Percentiles rank a stretch among this genome's conserved stretches.
phyloP scores from a whole-genome alignment of 169 alveolate genomes.

The Plasmodium coatneyi region DNA sequence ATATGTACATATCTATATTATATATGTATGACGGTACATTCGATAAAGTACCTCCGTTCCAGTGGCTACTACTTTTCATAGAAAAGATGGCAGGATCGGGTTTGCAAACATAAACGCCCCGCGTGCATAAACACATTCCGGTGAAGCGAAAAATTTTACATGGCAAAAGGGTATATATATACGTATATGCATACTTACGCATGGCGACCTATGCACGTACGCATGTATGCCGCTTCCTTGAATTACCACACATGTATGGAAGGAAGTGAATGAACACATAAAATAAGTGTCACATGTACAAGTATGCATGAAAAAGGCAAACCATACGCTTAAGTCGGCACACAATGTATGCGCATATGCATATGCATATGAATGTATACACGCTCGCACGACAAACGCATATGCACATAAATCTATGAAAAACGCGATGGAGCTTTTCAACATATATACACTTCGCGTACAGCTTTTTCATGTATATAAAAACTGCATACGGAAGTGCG shows the following conservation, averaged over 20 bases:
- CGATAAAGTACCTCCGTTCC: background rate
- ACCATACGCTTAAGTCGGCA: background rate
- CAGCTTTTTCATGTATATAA: background rate
- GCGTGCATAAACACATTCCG: background rate
- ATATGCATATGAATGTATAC: slow-evolving; percentile 7
- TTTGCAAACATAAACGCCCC: background rate
- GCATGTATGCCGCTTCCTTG: background rate
- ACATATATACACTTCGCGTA: background rate
- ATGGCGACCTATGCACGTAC: background rate
- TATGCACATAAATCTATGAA: slow-evolving; percentile 4
- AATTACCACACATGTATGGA: background rate
- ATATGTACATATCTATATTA: background rate
- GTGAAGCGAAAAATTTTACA: background rate
- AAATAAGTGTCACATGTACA: background rate
- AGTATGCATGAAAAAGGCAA: background rate
- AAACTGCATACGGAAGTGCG: background rate
- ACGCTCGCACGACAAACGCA: background rate
- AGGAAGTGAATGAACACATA: background rate
- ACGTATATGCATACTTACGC: background rate
- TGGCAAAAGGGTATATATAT: background rate
- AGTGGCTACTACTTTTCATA: background rate
- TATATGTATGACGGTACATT: background rate
- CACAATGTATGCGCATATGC: background rate
- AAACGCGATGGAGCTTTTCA: background rate
- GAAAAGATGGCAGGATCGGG: background rate